These are phyloP conservation scores for Diaporthe aspalathi DNA, from an alignment of 2,329 filamentous ascomycete species.

Conservation along the genomic window DNA sequence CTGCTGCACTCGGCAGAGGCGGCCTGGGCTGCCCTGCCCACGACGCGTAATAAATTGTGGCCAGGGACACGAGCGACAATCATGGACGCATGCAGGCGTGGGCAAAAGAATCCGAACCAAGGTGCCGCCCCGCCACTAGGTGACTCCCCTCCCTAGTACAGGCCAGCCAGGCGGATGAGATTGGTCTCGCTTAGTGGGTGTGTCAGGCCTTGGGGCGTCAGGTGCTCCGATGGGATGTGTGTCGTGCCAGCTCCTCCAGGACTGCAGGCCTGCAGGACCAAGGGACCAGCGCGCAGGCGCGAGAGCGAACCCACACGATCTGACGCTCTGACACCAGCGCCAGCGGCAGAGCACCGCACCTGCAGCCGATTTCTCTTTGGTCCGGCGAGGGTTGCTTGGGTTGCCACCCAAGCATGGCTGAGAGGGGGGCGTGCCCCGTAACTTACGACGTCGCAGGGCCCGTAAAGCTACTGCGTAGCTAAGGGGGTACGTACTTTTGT, in stretches of 20 bases:
- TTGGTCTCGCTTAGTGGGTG: conserved; percentile 29
- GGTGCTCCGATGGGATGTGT: conserved; percentile 35
- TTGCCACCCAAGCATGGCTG: conserved; percentile 23
- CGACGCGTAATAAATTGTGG: conserved; percentile 35
- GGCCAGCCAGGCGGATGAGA: conserved; percentile 21
- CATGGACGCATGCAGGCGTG: conserved; percentile 29
- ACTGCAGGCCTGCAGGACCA: conserved; percentile 27
- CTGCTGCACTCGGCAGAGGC: conserved; percentile 16
- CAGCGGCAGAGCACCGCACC: conserved; percentile 19
- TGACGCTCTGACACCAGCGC: conserved; percentile 10
- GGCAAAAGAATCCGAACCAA: conserved; percentile 19
- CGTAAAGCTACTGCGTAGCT: conserved; percentile 30
- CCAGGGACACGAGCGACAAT: conserved; percentile 34
- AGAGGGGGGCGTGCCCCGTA: conserved; percentile 34
- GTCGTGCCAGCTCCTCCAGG: conserved; percentile 28
- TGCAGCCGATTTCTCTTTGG: conserved; percentile 20
- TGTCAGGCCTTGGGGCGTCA: conserved; percentile 32
- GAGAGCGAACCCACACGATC: conserved; percentile 21
- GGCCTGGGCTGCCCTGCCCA: conserved; percentile 26
- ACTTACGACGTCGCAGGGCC: conserved; percentile 36
- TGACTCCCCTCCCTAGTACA: background rate
- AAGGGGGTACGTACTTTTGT: conserved; percentile 21
- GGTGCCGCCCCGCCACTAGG: conserved; percentile 26
- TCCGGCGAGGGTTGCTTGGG: conserved; percentile 29
- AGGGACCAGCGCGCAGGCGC: conserved; percentile 28